Base-by-base conservation (phyloP, 2,329 filamentous ascomycete species). In the Pestalotiopsis sp. region DNA sequence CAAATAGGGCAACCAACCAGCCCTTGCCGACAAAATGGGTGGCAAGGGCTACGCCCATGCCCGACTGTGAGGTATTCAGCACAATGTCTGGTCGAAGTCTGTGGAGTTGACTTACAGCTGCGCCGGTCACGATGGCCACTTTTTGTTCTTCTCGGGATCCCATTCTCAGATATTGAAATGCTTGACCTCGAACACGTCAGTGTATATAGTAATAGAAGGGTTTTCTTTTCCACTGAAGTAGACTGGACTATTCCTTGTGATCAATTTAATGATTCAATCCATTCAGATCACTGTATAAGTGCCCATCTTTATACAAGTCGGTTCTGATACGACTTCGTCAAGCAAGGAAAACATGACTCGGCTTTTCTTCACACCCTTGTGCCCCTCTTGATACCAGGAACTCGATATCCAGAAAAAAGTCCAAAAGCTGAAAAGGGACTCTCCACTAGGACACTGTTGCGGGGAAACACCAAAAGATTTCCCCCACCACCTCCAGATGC, bases 1-100 rank as follows among this genome's bases (percentile, higher is more conserved):
- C 84, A 26, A 81, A 73, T 57, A 81, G 69, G 5, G 78, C 80
- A 6, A 82, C 77, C 3, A 69, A 69, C 74, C 76, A 78, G 22
- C 71, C 72, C 66, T 71, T 72, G 20, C 66, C 48, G 44, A 73
- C 71, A 2, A 77, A 74, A 38, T 73, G 66, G 22, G 74, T 76
- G 39, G 80, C 76, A 1, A 86, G 72, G 66, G 80, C 81, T 40
- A 77, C 73, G 40, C 83, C 83, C 64, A 86, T 85, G 9, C 83
- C 84, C 9, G 82, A 84, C 83, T 85, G 69, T 24, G 38, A 57
- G 9, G n/a, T 38, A 7, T 14, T n/a, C 7, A 38, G 4, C 30
- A 60, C 39, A 26, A 20, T 52, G 40, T n/a, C 48, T 10, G 14
- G 22, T 44, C 40, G 38, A 52, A 60, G 17, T 39, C 65, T 10